Conservation (phyloP, 768 basidiomycete genomes). For the Boletus tomentosulus region DNA sequence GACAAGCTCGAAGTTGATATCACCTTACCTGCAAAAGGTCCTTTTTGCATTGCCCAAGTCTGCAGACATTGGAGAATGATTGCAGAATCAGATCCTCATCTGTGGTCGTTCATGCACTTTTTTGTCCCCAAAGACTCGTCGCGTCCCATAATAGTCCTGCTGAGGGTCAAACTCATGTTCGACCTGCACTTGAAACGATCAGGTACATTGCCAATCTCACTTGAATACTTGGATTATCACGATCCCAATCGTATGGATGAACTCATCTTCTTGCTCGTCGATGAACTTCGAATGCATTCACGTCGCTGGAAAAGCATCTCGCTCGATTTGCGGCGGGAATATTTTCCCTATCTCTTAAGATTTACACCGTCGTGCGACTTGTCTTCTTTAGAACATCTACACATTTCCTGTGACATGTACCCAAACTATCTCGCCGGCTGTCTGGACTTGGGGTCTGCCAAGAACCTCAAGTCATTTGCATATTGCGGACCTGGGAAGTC, state of each 20-base stretch:
- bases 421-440: not conserved
- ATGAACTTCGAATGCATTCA: conserved; percentile 7
- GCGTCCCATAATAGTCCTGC: not conserved
- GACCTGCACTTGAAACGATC: not conserved
- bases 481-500: conserved; percentile 1
- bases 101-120: conserved; percentile 9
- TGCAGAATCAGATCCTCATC: not conserved
- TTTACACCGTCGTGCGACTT: too few species aligned
- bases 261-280: conserved; percentile 6
- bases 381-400: not conserved
- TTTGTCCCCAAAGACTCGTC: not conserved
- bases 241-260: not conserved
- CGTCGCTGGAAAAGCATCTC: conserved; percentile 14
- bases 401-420: not conserved
- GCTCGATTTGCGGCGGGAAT: not conserved
- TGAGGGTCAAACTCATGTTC: not conserved
- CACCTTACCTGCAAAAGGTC: not conserved
- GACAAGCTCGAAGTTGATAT: not conserved
- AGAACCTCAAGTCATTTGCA: conserved; percentile 9
- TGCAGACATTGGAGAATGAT: conserved; percentile 18
- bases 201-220: conserved; percentile 5
- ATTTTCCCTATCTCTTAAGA: conserved; percentile 4
- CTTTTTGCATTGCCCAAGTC: conserved; percentile 10
- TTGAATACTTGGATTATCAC: conserved; percentile 15
- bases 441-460: conserved; percentile 6